These are phyloP conservation scores for Fusarium piperis DNA, from an alignment of 2,329 filamentous ascomycete genomes.

Conservation along the genomic window DNA sequence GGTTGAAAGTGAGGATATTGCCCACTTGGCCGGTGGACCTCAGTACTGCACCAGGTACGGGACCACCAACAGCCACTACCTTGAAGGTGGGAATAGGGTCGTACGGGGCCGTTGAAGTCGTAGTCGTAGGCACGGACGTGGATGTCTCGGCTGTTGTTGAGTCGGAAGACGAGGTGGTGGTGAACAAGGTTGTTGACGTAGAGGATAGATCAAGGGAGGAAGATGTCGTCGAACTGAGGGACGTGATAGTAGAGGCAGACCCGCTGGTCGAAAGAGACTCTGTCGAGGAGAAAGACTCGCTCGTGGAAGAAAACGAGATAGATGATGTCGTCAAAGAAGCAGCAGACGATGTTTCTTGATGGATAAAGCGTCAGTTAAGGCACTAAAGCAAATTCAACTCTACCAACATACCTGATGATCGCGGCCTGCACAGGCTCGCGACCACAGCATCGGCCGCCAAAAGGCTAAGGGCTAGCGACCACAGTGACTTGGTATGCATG, in stretches of 20 bases:
- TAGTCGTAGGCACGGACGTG: not conserved
- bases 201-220: not conserved
- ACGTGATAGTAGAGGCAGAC: not conserved
- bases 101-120: not conserved
- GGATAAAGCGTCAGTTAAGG: not conserved
- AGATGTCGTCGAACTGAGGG: not conserved
- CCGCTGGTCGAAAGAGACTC: not conserved
- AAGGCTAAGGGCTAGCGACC: not conserved
- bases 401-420: not conserved
- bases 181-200: not conserved
- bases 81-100: not conserved
- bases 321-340: not conserved
- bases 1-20: not conserved
- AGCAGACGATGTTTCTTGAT: not conserved
- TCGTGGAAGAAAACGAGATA: not conserved
- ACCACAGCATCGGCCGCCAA: not conserved
- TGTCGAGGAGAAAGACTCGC: not conserved
- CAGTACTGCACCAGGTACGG: not conserved
- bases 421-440: not conserved
- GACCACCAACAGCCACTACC: not conserved
- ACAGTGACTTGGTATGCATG: not conserved
- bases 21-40: not conserved
- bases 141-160: not conserved
- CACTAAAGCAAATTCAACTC: not conserved
- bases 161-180: not conserved